Evolutionary conservation across 768 basidiomycete genomes (phyloP).

Genomic region (Amanita jacksonii): DNA sequence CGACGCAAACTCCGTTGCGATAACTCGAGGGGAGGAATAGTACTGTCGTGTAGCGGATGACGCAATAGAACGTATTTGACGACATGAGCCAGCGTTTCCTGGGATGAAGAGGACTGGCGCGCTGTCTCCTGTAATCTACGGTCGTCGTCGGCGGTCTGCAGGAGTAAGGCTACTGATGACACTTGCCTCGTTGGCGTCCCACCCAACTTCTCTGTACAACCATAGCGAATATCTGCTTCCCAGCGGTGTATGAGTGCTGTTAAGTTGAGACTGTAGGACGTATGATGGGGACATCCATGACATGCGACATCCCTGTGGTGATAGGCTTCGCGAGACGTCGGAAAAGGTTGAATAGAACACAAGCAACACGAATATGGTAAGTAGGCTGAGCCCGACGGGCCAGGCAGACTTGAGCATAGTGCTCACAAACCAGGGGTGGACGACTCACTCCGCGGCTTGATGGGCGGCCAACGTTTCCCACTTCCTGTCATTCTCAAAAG

Average conservation of each 20-base stretch:
- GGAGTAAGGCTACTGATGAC: not conserved
- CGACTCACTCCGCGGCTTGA: not conserved
- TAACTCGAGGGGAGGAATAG: constrained; percentile 48
- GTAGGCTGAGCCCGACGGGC: constrained; percentile 6
- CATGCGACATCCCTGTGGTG: constrained; percentile 92
- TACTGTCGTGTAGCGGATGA: constrained; percentile 83
- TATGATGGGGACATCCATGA: constrained; percentile 95
- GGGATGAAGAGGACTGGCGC: constrained; percentile 94
- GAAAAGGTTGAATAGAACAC: constrained; percentile 32
- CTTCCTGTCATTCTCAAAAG: too few species aligned
- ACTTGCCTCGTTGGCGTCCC: constrained; percentile 61
- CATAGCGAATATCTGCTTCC: constrained; percentile 74
- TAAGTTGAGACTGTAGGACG: constrained; percentile 57
- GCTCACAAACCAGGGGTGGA: constrained; percentile 10
- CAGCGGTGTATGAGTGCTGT: constrained; percentile 61
- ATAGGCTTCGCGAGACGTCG: constrained; percentile 42
- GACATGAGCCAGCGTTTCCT: constrained; percentile 92
- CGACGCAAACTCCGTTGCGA: constrained; percentile 44
- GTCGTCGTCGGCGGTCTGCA: not conserved
- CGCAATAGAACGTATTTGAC: constrained; percentile 91
- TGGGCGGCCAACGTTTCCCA: not conserved
- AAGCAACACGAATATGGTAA: constrained; percentile 5
- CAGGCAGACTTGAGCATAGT: constrained; percentile 4
- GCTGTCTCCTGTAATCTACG: constrained; percentile 29
- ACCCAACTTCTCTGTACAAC: constrained; percentile 83